These are phyloP conservation scores for Termitomyces sp. DNA, from an alignment of 768 basidiomycete species.

Conservation along the genomic window DNA sequence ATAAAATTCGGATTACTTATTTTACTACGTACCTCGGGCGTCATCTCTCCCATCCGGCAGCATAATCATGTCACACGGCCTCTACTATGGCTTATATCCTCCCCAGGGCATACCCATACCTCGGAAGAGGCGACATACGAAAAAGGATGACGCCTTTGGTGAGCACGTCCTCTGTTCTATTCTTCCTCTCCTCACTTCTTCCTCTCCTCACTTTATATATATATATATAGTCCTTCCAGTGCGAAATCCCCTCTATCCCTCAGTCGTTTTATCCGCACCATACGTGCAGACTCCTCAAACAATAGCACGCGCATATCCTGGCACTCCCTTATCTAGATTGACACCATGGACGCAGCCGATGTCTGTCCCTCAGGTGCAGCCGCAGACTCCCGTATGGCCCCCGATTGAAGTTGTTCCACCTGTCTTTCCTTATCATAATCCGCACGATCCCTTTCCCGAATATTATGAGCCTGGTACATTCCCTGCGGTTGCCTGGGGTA, in stretches of 20 bases:
- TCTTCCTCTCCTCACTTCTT: not conserved
- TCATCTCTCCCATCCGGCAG: not conserved
- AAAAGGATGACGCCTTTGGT: conserved; percentile 3
- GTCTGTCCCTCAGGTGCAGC: not conserved
- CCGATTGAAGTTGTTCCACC: conserved; percentile 1
- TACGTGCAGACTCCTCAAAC: conserved; percentile 6
- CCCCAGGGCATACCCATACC: conserved; percentile 8
- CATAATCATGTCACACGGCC: not conserved
- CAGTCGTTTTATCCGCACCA: conserved; percentile 2
- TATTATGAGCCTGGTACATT: conserved; percentile 20
- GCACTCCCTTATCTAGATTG: too few species aligned
- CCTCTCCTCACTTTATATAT: not conserved
- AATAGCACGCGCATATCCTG: not conserved
- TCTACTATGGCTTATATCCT: conserved; percentile 1
- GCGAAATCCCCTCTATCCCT: conserved; percentile 5
- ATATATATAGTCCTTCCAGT: conserved; percentile 4
- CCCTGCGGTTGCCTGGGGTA: conserved; percentile 13
- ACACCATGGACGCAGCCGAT: conserved; percentile 4
- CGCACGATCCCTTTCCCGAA: not conserved
- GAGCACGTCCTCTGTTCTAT: not conserved
- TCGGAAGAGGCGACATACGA: not conserved
- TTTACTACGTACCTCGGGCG: not conserved
- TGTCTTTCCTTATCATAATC: not conserved
- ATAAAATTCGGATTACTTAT: not conserved
- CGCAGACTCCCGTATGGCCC: conserved; percentile 11